Evolutionary conservation across 257 asterid genomes (phyloP).

Genomic region (Paulownia fortunei): DNA sequence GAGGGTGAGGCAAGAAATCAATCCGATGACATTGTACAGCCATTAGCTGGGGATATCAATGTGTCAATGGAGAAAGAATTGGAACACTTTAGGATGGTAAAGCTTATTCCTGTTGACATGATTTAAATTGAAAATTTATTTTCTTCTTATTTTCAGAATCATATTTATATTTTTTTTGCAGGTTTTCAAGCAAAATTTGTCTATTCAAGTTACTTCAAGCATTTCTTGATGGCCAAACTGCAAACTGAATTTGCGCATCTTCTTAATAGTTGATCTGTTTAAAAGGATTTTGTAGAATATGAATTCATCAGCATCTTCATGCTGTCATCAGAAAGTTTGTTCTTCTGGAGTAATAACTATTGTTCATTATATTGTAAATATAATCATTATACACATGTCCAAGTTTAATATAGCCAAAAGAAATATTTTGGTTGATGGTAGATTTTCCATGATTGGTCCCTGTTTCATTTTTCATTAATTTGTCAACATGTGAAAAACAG

Average conservation of each 20-base stretch:
- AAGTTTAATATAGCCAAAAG: background rate
- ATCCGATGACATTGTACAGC: slow-evolving; percentile 24
- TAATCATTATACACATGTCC: background rate
- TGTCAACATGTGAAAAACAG: background rate
- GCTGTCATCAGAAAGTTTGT: background rate
- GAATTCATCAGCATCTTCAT: slow-evolving; percentile 13
- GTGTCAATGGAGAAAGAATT: slow-evolving; percentile 57
- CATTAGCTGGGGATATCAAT: slow-evolving; percentile 38
- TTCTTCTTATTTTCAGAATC: slow-evolving; percentile 5
- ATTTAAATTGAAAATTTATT: background rate
- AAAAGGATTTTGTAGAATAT: slow-evolving; percentile 19
- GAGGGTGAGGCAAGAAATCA: slow-evolving; percentile 47
- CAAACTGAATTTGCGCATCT: slow-evolving; percentile 9
- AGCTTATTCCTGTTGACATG: slow-evolving; percentile 18
- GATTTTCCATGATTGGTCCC: background rate
- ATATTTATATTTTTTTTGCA: slow-evolving; percentile 29
- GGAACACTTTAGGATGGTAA: slow-evolving; percentile 68
- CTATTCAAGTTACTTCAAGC: slow-evolving; percentile 49
- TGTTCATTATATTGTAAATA: slow-evolving; percentile 24
- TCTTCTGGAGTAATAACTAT: background rate
- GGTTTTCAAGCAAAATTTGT: slow-evolving; percentile 59
- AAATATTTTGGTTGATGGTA: background rate
- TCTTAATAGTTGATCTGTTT: background rate
- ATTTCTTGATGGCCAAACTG: slow-evolving; percentile 32
- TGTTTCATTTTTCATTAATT: background rate